A percentile compares a stretch with the other conserved stretches of the same genome.
Evolutionary conservation across 306 rosid genomes (phyloP).

Genomic region (Acmispon strigosus): DNA sequence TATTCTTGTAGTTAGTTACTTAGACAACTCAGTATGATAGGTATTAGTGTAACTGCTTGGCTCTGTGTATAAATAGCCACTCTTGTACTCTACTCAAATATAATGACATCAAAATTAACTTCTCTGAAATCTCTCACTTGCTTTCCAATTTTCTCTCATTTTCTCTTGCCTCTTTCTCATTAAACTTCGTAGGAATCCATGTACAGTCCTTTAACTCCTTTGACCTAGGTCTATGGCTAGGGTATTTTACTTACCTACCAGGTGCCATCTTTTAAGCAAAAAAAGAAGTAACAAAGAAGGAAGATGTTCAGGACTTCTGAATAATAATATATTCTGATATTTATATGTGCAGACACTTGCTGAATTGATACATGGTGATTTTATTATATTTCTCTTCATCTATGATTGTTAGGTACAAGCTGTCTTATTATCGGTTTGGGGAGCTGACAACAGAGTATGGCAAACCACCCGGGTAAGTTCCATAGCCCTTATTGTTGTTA

Average conservation of each 20-base stretch:
- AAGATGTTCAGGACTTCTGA: not conserved
- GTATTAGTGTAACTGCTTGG: too few species aligned
- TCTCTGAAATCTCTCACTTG: too few species aligned
- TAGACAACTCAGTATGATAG: too few species aligned
- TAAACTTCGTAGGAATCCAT: not conserved
- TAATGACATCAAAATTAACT: too few species aligned
- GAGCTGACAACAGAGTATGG: constrained; percentile 98
- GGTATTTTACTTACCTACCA: not conserved
- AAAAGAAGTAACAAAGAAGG: not conserved
- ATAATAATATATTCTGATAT: not conserved
- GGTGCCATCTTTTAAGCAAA: not conserved
- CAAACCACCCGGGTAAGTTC: constrained; percentile 90
- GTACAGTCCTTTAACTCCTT: not conserved
- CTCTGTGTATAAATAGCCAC: too few species aligned
- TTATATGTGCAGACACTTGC: not conserved
- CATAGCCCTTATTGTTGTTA: not conserved
- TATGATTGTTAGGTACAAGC: constrained; percentile 72
- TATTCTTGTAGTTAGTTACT: too few species aligned
- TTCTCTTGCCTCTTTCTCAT: too few species aligned
- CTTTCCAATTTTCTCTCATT: too few species aligned
- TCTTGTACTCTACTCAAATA: too few species aligned
- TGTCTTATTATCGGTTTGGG: constrained; percentile 92
- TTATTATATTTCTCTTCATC: not conserved
- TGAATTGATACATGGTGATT: not conserved
- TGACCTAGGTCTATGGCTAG: not conserved